A percentile compares a stretch with the other conserved stretches of the same genome.
phyloP scores from a whole-genome alignment of 768 basidiomycete genomes.

The Russula ochroleuca region DNA sequence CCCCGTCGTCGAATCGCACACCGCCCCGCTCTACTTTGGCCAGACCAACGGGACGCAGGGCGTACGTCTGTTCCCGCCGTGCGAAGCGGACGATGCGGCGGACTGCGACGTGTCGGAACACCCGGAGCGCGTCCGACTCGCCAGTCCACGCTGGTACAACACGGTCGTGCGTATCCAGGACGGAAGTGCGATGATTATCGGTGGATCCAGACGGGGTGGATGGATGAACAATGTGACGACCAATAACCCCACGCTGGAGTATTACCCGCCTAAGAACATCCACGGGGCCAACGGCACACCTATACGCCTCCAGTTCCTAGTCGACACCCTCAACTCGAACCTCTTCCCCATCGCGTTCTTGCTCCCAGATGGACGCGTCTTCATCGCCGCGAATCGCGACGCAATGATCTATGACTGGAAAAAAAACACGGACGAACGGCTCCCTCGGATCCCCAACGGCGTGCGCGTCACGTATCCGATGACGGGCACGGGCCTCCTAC shows the following conservation, averaged over 20 bases:
- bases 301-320: constrained; percentile 57
- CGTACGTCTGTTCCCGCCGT: constrained; percentile 68
- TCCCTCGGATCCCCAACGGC: constrained; percentile 70
- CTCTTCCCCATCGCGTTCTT: constrained; percentile 73
- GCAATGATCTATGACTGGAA: constrained; percentile 80
- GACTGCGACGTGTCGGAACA: constrained; percentile 63
- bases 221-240: constrained; percentile 82
- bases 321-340: constrained; percentile 74
- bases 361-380: constrained; percentile 65
- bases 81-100: constrained; percentile 44
- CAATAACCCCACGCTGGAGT: constrained; percentile 80
- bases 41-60: constrained; percentile 71
- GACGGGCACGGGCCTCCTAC: constrained; percentile 68
- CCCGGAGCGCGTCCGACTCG: constrained; percentile 60
- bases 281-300: constrained; percentile 64
- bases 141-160: constrained; percentile 78
- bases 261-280: constrained; percentile 75
- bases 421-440: constrained; percentile 52
- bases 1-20: constrained; percentile 61
- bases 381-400: constrained; percentile 74
- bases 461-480: constrained; percentile 82
- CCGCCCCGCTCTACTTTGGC: constrained; percentile 69
- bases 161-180: constrained; percentile 65
- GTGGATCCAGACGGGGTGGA: constrained; percentile 75
- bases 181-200: constrained; percentile 80